Evolutionary conservation across 371 early-diverging fungal genomes (phyloP).

Genomic region (Apophysomyces variabilis): DNA sequence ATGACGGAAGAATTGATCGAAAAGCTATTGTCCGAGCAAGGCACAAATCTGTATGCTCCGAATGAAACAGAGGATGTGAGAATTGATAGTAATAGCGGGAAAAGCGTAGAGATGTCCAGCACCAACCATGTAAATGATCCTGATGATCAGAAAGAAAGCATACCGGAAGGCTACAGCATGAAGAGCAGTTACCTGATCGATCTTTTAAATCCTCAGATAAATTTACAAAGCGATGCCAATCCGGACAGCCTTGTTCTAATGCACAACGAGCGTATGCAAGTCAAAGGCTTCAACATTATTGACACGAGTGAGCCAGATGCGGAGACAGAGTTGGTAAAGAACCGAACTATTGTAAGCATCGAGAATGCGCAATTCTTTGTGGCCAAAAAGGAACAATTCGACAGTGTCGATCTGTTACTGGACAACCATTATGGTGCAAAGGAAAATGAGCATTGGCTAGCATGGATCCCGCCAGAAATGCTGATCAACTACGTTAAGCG

Average conservation of each 20-base stretch:
- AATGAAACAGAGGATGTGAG: slow-evolving; percentile 54
- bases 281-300: slow-evolving; percentile 64
- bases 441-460: slow-evolving; percentile 70
- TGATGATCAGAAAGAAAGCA: slow-evolving; percentile 42
- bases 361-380: slow-evolving; percentile 84
- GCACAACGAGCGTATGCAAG: slow-evolving; percentile 67
- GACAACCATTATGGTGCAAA: slow-evolving; percentile 57
- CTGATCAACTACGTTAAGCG: slow-evolving; percentile 62
- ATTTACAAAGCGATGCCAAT: slow-evolving; percentile 56
- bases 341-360: slow-evolving; percentile 74
- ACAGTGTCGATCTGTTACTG: slow-evolving; percentile 53
- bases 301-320: slow-evolving; percentile 55
- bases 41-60: slow-evolving; percentile 50
- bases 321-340: slow-evolving; percentile 69
- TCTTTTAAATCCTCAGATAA: slow-evolving; percentile 76
- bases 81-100: slow-evolving; percentile 2
- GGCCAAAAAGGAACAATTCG: slow-evolving; percentile 68
- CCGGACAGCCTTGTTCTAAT: slow-evolving; percentile 60
- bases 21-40: slow-evolving; percentile 53
- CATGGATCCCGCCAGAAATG: slow-evolving; percentile 89
- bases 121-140: slow-evolving; percentile 60
- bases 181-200: slow-evolving; percentile 69
- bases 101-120: slow-evolving; percentile 24
- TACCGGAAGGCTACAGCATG: slow-evolving; percentile 56
- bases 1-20: slow-evolving; percentile 60